A percentile compares a stretch with the other conserved stretches of the same genome.
Evolutionary conservation across 1,139 yeast genomes (phyloP).

Genomic region (Pichia sp.): DNA sequence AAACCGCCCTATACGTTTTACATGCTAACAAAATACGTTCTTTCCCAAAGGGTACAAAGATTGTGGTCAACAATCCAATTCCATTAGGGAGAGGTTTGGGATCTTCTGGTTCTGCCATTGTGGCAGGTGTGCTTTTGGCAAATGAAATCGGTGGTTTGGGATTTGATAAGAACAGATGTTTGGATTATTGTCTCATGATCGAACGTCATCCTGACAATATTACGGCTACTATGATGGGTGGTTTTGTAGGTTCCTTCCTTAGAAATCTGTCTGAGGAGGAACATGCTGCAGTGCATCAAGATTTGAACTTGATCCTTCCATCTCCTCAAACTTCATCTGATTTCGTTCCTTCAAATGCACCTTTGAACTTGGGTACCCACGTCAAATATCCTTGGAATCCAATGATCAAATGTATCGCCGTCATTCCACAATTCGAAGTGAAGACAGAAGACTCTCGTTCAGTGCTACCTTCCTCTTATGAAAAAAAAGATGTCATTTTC

Average conservation of each 20-base stretch:
- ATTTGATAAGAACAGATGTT: slow-evolving; percentile 69
- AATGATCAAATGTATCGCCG: slow-evolving; percentile 77
- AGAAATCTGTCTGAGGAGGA: slow-evolving; percentile 72
- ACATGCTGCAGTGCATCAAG: slow-evolving; percentile 67
- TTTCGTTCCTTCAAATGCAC: slow-evolving; percentile 71
- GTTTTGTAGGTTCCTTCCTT: slow-evolving; percentile 91
- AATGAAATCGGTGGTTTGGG: slow-evolving; percentile 73
- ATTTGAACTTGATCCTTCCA: slow-evolving; percentile 77
- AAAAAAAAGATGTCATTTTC: slow-evolving; percentile 80
- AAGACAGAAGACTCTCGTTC: slow-evolving; percentile 88
- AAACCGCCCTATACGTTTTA: slow-evolving; percentile 85
- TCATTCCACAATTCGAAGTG: slow-evolving; percentile 90
- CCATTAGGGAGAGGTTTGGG: slow-evolving; percentile 97
- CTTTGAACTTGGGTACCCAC: slow-evolving; percentile 82
- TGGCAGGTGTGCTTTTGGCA: slow-evolving; percentile 92
- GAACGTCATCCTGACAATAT: slow-evolving; percentile 98
- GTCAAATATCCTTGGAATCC: slow-evolving; percentile 79
- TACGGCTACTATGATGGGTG: slow-evolving; percentile 99
- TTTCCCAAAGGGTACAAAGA: slow-evolving; percentile 80
- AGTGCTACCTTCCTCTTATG: slow-evolving; percentile 75
- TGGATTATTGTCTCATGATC: slow-evolving; percentile 92
- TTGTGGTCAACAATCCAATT: slow-evolving; percentile 81
- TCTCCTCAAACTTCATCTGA: slow-evolving; percentile 29
- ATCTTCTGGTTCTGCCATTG: slow-evolving; percentile 98
- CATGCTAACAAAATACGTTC: slow-evolving; percentile 68